Evolutionary conservation across 2,329 filamentous ascomycete genomes (phyloP), one percentile per base, ranked within the genome.

Genomic region (Diaporthe sp.): DNA sequence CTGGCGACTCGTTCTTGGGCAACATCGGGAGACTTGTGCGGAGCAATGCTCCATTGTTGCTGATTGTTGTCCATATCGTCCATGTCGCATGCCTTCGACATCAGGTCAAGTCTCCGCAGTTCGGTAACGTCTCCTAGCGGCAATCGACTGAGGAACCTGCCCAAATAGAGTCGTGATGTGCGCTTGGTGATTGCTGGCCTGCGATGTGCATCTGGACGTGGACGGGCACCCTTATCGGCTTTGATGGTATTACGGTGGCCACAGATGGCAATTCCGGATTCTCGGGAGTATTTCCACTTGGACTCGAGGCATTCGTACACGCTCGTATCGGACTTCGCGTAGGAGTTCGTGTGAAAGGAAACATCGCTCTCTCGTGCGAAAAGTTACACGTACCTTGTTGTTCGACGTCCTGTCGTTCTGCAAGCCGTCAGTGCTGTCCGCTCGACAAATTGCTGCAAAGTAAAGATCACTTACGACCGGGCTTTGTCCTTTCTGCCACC

Each of bases 401-500:
- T 84, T 97, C 93, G 72, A 97, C 92, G 82, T 95, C 94, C 84
- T 97, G 94, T 75, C 88, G 88, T 73, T 74, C 70, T 74, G 65
- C 42, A 47, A 35, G 10, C n/a, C 15, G 66, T 73, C 56, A 70
- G 70, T 58, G 19, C 22, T 50, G 27, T 70, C 44, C 51, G n/a
- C 12, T 42, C 47, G 7, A 8, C 30, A 25, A 6, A 47, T 30
- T 35, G 50, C 35, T 35, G 50, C 35, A 17, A 7, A n/a, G n/a
- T 7, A 35, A 61, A 27, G 30, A 19, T 7, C 35, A 65, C 73
- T 73, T 76, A 69, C 51, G 73, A 56, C 76, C 59, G 19, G 76
- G 74, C 73, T 78, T 79, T 75, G 95, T 98, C 79, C 94, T 90
- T 85, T 97, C 94, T 76, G 96, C 96, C 65, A 98, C 93, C 25